Base-by-base conservation (phyloP, 345 rosid species). In the Ceriops decandra region DNA sequence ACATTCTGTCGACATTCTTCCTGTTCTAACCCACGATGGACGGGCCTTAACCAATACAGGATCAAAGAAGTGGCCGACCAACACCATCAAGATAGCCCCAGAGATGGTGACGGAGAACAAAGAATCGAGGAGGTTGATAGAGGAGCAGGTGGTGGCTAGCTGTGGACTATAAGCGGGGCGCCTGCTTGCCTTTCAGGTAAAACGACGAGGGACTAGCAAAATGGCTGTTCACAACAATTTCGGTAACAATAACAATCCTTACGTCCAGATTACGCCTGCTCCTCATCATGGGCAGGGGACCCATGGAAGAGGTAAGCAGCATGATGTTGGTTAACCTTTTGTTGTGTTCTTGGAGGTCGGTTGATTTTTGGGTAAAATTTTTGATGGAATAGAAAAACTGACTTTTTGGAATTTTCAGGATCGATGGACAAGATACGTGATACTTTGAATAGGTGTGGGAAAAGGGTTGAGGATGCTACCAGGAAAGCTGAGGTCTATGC, bases 401-500 rank as follows among this genome's bases (percentile, higher is more conserved):
- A 21, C 5, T 54, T 22, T 7, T 61, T 54, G 56, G 22, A n/a
- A 38, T 21, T 73, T 67, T 35, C 84, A 92, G 98, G 87, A 68
- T 78, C 96, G 32, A 72, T 69, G 78, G 83, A 67, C 72, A 78
- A 56, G 68, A 52, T 93, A 42, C 73, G 75, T 53, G 82, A 80
- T 17, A 82, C 81, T 64, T 74, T 87, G 80, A 82, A 80, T 68
- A 83, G 84, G 28, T 90, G 77, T 61, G 96, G 90, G 60, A 90
- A 76, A 74, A 87, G 66, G 65, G 52, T 85, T 42, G 97, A 86
- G 19, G 84, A 77, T 59, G 91, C 77, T 60, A 70, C 85, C 47
- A 79, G 81, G 74, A 84, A 81, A 76, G 93, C 90, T 0, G 93
- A 85, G 75, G 57, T 58, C 28, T 59, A 87, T 47, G 92, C 85